Conservation (phyloP, 306 rosid species). For the Lathyrus oleraceus region DNA sequence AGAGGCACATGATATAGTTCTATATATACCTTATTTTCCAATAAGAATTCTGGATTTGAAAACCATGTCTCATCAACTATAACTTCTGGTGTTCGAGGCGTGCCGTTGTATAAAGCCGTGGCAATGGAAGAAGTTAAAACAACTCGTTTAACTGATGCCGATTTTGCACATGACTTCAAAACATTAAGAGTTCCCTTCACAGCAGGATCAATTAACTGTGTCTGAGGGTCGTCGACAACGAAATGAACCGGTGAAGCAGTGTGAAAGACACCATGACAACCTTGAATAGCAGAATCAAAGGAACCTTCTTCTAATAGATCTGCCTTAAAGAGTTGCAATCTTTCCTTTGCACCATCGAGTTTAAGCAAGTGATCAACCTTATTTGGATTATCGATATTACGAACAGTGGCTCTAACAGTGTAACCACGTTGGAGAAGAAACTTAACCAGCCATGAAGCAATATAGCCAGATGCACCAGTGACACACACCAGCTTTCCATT, state of each 20-base stretch:
- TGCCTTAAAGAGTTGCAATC: neutral
- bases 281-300: neutral
- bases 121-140: slow-evolving; percentile 42
- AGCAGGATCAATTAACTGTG: slow-evolving; percentile 42
- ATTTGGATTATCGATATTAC: slow-evolving; percentile 21
- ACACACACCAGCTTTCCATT: slow-evolving; percentile 49
- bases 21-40: neutral
- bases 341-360: slow-evolving; percentile 20
- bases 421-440: slow-evolving; percentile 54
- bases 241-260: neutral
- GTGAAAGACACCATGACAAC: slow-evolving; percentile 3
- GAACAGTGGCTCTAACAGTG: slow-evolving; percentile 52
- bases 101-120: slow-evolving; percentile 22
- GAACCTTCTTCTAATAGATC: neutral
- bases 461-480: slow-evolving; percentile 57
- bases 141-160: slow-evolving; percentile 38
- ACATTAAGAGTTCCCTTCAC: slow-evolving; percentile 52
- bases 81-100: slow-evolving; percentile 34
- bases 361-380: neutral
- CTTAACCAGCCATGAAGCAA: slow-evolving; percentile 61
- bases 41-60: slow-evolving; percentile 32
- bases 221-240: slow-evolving; percentile 16
- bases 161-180: slow-evolving; percentile 47
- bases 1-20: neutral
- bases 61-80: slow-evolving; percentile 48